phyloP scores from a whole-genome alignment of 345 rosid genomes.

The Lumnitzera littorea region DNA sequence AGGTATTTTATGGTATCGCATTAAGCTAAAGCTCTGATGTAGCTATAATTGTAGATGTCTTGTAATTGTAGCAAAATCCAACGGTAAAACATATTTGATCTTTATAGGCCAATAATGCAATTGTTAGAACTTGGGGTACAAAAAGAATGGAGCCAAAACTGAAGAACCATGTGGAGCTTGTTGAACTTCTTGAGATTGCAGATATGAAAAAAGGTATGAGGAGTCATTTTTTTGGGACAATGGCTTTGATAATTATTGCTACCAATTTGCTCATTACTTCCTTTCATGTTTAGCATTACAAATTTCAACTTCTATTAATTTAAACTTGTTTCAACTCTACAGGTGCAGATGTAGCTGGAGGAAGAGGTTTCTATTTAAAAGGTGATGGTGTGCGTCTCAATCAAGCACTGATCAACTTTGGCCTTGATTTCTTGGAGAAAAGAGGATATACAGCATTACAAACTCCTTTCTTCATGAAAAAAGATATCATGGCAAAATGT shows the following conservation, averaged over 20 bases:
- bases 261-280: neutral
- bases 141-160: conserved; percentile 45
- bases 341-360: conserved; percentile 90
- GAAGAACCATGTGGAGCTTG: conserved; percentile 88
- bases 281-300: no score
- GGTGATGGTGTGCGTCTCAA: conserved; percentile 84
- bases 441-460: conserved; percentile 66
- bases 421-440: conserved; percentile 61
- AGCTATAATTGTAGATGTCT: neutral
- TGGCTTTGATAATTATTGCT: no score
- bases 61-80: neutral
- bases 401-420: conserved; percentile 87
- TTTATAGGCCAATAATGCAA: conserved; percentile 63
- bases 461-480: conserved; percentile 88
- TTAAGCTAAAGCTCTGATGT: neutral
- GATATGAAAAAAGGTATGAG: conserved; percentile 66
- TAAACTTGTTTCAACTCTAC: conserved; percentile 7
- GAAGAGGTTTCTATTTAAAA: conserved; percentile 78
- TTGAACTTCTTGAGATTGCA: conserved; percentile 79
- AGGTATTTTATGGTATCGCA: conserved; percentile 28
- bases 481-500: conserved; percentile 89
- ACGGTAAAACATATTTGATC: neutral
- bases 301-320: no score
- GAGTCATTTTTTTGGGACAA: no score
- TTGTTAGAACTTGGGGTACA: conserved; percentile 54